Conservation (phyloP, 2,329 filamentous ascomycete species). For the Aspergillus sp. region DNA sequence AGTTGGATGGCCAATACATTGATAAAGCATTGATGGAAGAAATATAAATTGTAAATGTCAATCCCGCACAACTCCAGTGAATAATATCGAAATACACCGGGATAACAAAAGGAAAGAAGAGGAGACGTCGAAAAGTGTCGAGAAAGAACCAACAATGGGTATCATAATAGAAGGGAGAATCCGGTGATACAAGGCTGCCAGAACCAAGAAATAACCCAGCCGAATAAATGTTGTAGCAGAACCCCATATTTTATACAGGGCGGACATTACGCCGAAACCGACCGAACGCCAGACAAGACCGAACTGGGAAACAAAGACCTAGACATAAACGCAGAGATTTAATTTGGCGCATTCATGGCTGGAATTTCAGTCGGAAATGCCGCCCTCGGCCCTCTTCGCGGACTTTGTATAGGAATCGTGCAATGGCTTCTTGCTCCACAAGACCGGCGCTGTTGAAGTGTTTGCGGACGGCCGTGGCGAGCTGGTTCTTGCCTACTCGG, state of each 20-base stretch:
- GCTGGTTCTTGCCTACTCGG: slow-evolving; percentile 42
- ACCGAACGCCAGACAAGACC: background rate
- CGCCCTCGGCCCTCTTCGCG: slow-evolving; percentile 44
- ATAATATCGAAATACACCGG: background rate
- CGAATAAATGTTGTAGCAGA: background rate
- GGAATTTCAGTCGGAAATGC: slow-evolving; percentile 44
- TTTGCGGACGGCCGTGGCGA: slow-evolving; percentile 45
- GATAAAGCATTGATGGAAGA: background rate
- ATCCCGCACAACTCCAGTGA: background rate
- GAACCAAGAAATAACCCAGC: background rate
- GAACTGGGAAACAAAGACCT: background rate
- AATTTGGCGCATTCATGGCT: slow-evolving; percentile 29
- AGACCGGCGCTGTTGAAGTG: slow-evolving; percentile 49
- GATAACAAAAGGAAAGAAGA: background rate
- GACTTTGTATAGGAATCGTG: slow-evolving; percentile 50
- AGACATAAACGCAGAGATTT: background rate
- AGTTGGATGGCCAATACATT: too few relatives aligned
- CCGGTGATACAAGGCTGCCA: background rate
- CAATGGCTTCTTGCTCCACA: slow-evolving; percentile 48
- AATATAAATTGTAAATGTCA: background rate
- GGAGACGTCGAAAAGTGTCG: slow-evolving; percentile 8
- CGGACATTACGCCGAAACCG: background rate
- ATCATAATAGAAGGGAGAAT: slow-evolving; percentile 23
- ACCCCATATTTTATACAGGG: background rate
- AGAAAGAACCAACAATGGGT: slow-evolving; percentile 26